phyloP scores from a whole-genome alignment of 805 yeast genomes.

The Lipomyces lipofer region DNA sequence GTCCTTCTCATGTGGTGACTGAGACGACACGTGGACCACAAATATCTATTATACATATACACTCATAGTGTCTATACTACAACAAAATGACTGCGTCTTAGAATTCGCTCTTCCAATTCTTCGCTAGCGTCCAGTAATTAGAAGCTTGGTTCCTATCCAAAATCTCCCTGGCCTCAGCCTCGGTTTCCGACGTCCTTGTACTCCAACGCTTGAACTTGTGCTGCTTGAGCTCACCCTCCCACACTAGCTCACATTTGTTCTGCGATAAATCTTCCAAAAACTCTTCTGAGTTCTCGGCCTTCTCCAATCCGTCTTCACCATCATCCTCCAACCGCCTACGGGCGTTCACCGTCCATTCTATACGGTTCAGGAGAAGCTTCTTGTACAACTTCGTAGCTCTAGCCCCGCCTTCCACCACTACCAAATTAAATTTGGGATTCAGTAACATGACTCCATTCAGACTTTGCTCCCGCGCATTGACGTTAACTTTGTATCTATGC shows the following conservation, averaged over 20 bases:
- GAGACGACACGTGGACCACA: no score
- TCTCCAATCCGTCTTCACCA: constrained; percentile 8
- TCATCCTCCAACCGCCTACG: constrained; percentile 25
- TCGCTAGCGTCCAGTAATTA: constrained; percentile 32
- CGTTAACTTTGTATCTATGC: constrained; percentile 71
- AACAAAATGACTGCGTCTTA: no score
- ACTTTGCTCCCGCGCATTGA: constrained; percentile 72
- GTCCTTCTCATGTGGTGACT: no score
- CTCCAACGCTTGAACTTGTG: constrained; percentile 29
- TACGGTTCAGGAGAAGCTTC: constrained; percentile 59
- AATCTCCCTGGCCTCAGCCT: constrained; percentile 25
- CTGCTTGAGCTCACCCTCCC: constrained; percentile 35
- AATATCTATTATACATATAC: no score
- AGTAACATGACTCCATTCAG: constrained; percentile 57
- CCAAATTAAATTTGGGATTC: constrained; percentile 48
- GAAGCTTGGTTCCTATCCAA: constrained; percentile 18
- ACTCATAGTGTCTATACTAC: no score
- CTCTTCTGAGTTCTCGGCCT: background rate
- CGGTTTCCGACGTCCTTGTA: constrained; percentile 21
- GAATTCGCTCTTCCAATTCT: constrained; percentile 17
- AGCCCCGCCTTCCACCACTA: constrained; percentile 74
- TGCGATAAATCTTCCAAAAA: background rate
- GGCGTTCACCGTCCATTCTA: constrained; percentile 62
- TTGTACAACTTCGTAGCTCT: constrained; percentile 63
- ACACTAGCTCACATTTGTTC: constrained; percentile 31